Evolutionary conservation across 2,329 filamentous ascomycete species (phyloP).

Genomic region (Aschersonia sp.): DNA sequence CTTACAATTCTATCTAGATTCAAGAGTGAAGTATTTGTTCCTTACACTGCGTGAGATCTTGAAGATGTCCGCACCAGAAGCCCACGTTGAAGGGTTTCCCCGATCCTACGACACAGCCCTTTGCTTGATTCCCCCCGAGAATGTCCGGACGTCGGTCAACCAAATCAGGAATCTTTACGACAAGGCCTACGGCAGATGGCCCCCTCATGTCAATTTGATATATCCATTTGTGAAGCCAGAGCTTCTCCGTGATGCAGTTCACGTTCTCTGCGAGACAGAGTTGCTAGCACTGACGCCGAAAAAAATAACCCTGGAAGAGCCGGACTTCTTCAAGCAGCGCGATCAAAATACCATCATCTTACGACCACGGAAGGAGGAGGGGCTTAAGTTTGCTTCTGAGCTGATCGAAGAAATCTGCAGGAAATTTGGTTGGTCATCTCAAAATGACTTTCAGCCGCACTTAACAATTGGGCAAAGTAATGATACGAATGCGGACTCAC

Average conservation of each 20-base stretch:
- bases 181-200: slow-evolving; percentile 45
- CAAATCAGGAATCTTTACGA: slow-evolving; percentile 47
- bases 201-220: slow-evolving; percentile 50
- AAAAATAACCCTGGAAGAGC: slow-evolving; percentile 20
- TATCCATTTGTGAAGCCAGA: slow-evolving; percentile 47
- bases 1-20: no score
- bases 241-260: slow-evolving; percentile 26
- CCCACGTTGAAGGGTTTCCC: background rate
- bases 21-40: no score
- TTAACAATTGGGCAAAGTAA: slow-evolving; percentile 47
- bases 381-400: slow-evolving; percentile 10
- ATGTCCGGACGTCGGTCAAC: slow-evolving; percentile 33
- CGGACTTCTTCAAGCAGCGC: slow-evolving; percentile 33
- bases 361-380: slow-evolving; percentile 7
- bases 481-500: slow-evolving; percentile 25
- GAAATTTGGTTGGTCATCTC: slow-evolving; percentile 17
- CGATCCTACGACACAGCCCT: slow-evolving; percentile 39
- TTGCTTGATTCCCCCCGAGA: slow-evolving; percentile 39
- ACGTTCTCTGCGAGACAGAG: slow-evolving; percentile 10
- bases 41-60: background rate
- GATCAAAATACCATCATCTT: slow-evolving; percentile 36
- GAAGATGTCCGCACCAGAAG: background rate
- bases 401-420: slow-evolving; percentile 21
- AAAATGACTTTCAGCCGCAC: slow-evolving; percentile 25
- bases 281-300: slow-evolving; percentile 3